Percentiles rank a stretch among this genome's conserved stretches.
phyloP scores from a whole-genome alignment of 164 flowering plant genomes.

The Euptelea pleiosperma region DNA sequence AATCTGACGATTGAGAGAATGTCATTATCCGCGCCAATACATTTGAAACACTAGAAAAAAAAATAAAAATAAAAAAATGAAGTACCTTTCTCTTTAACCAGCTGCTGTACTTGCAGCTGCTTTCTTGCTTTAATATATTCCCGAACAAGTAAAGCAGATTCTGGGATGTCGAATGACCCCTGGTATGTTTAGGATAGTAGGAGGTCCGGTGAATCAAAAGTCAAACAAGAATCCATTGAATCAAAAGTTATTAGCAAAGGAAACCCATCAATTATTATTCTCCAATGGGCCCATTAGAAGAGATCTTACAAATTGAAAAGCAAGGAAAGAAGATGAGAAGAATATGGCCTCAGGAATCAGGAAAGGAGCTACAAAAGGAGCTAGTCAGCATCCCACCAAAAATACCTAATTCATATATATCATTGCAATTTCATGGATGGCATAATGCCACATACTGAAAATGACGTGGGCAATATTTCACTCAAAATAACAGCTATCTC shows the following conservation, averaged over 20 bases:
- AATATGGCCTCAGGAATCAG: constrained; percentile 60
- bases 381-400: constrained; percentile 53
- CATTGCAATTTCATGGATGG: constrained; percentile 19
- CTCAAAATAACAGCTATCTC: constrained; percentile 1
- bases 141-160: constrained; percentile 64
- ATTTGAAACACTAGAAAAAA: constrained; percentile 54
- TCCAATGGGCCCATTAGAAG: constrained; percentile 33
- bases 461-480: constrained; percentile 35
- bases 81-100: constrained; percentile 62
- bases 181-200: constrained; percentile 33
- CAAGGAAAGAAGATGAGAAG: no score
- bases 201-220: constrained; percentile 67
- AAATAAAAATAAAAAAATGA: constrained; percentile 28
- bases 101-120: constrained; percentile 62
- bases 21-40: constrained; percentile 38
- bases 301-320: constrained; percentile 47
- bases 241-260: constrained; percentile 30
- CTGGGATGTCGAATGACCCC: constrained; percentile 55
- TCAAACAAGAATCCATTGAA: constrained; percentile 17
- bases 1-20: constrained; percentile 33
- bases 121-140: constrained; percentile 73
- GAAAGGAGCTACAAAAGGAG: no score
- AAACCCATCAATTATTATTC: constrained; percentile 52
- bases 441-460: constrained; percentile 11
- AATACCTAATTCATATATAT: no score